A percentile compares a stretch with the other conserved stretches of the same genome.
These are phyloP conservation scores for Ehretia macrophylla DNA, from an alignment of 257 asterid species.

Conservation along the genomic window DNA sequence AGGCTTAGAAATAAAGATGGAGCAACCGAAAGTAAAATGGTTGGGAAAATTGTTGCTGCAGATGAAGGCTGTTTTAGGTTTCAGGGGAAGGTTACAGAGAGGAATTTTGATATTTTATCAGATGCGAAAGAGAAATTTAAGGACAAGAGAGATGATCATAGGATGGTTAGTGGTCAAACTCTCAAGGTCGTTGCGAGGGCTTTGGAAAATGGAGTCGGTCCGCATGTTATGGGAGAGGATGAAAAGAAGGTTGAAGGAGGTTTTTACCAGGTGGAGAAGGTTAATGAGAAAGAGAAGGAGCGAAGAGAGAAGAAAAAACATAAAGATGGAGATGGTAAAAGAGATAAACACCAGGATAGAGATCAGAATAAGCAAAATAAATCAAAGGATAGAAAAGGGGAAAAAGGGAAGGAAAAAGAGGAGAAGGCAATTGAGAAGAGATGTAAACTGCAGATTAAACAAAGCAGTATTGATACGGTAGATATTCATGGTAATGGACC, in stretches of 20 bases:
- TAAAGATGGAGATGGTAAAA: constrained; percentile 16
- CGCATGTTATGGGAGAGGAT: constrained; percentile 20
- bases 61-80: constrained; percentile 19
- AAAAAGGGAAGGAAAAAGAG: constrained; percentile 22
- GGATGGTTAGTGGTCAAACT: constrained; percentile 25
- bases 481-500: constrained; percentile 25
- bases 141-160: constrained; percentile 24
- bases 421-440: neutral
- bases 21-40: constrained; percentile 22
- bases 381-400: constrained; percentile 37
- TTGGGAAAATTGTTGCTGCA: constrained; percentile 22
- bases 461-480: constrained; percentile 12
- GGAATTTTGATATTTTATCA: neutral
- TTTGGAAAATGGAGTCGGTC: constrained; percentile 27
- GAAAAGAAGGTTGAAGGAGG: constrained; percentile 22
- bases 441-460: constrained; percentile 14
- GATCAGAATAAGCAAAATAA: constrained; percentile 31
- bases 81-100: constrained; percentile 22
- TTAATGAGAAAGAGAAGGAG: constrained; percentile 28
- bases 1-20: constrained; percentile 34
- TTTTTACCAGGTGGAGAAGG: constrained; percentile 19
- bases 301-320: constrained; percentile 23
- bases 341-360: constrained; percentile 23
- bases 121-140: constrained; percentile 3
- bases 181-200: constrained; percentile 19